Evolutionary conservation across 1,284 basidiomycete species (phyloP).

Genomic region (Microbotryomycetes sp.): DNA sequence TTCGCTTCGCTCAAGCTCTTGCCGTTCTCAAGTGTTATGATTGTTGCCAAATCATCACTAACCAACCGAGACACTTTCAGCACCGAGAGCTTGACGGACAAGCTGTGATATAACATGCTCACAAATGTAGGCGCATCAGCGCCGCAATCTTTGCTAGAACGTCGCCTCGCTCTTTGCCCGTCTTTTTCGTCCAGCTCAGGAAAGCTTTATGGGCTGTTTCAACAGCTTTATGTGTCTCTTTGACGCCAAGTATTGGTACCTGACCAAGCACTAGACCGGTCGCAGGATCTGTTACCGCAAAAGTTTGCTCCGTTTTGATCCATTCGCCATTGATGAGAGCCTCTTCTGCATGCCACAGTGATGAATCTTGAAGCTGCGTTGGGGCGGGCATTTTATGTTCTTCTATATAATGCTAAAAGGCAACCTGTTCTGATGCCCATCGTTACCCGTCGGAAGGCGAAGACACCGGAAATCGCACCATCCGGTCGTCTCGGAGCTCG

Average conservation of each 20-base stretch:
- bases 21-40: constrained; percentile 68
- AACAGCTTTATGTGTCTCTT: background rate
- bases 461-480: too few relatives aligned
- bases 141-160: constrained; percentile 37
- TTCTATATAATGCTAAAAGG: too few relatives aligned
- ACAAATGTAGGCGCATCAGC: constrained; percentile 12
- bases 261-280: constrained; percentile 70
- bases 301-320: constrained; percentile 64
- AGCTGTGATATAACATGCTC: background rate
- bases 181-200: background rate
- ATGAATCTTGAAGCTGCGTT: constrained; percentile 57
- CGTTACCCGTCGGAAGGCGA: too few relatives aligned
- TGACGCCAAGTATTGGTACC: constrained; percentile 76
- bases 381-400: background rate
- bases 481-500: too few relatives aligned
- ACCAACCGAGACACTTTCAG: constrained; percentile 71
- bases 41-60: constrained; percentile 68
- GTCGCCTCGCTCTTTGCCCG: constrained; percentile 58
- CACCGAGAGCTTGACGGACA: background rate
- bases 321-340: constrained; percentile 72
- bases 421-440: too few relatives aligned
- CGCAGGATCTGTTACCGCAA: constrained; percentile 72
- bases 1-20: constrained; percentile 75
- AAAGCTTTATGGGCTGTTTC: constrained; percentile 1
- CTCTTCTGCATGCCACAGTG: constrained; percentile 64